Evolutionary conservation across 495 filamentous ascomycete species (phyloP), one percentile per base, ranked within the genome.

Genomic region (Evansstolkia leycettana): DNA sequence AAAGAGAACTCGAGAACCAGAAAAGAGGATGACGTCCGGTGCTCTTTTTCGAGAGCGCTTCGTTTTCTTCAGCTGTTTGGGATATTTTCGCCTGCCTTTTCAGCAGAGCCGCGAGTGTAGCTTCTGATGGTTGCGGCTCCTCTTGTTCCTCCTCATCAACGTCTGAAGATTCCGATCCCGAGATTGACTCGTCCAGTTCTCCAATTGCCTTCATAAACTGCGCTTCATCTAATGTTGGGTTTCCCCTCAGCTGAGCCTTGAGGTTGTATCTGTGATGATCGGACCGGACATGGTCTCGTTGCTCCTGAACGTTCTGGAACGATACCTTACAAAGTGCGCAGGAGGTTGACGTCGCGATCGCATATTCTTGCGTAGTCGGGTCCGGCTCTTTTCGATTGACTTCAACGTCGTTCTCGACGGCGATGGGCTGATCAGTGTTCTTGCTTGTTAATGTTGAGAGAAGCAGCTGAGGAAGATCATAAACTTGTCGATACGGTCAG

Each of bases 251-350:
- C 60, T 83, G 89, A 50, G 83, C 84, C 55, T 94, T 95, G 32
- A 95, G 53, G 52, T 98, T 98, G 57, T 94, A 96, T 36, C 80
- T 70, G 57, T 98, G 90, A 31, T 89, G 68, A 54, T 98, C 90
- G n/a, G 88, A 93, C 36, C 80, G 78, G 17, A 82, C 75, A 62
- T 98, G 90, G 34, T 72, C 68, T 29, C 82, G 73, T 46, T 98
- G 92, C 34, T 94, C 87, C 46, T 78, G 68, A 17, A 94, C 75
- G 17, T 64, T 80, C 17, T 57, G 43, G 46, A 84, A 90, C 0
- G 68, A 61, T 12, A 84, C 64, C 19, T 69, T 67, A 58, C 90
- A 98, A 11, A 96, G 75, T 3, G 78, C 71, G 50, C 90, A 98
- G 15, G 82, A 73, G 27, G 83, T 86, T 2, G 84, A 71, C 2